Evolutionary conservation across 2,329 filamentous ascomycete species (phyloP), one percentile per base, ranked within the genome.

Genomic region (Phyllachora maydis): DNA sequence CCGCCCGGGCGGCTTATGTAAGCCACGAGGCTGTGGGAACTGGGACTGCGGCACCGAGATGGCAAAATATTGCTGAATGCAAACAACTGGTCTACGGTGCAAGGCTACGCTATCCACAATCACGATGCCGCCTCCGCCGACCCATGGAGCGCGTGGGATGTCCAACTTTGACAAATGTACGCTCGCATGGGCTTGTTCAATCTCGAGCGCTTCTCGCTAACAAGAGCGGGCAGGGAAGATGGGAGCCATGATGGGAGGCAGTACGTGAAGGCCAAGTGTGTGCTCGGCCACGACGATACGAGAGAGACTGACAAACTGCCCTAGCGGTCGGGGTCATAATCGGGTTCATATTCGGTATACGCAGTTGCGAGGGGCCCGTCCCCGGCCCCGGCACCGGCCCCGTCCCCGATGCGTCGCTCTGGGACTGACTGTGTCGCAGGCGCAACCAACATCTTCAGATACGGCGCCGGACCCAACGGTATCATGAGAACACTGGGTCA

Each of bases 301-400:
- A 14, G 27, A 19, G n/a, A 13, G 22, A 26, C 50, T 56, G 36
- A 55, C 32, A 11, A 26, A 17, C 9, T 30, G 24, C 12, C 29
- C 9, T 39, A 95, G 88, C 82, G 50, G 88, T 98, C 31, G 88
- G 88, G 31, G 60, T 78, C 24, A 92, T 92, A 45, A 93, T 98
- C 52, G 88, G 88, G 33, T 95, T 98, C 57, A 90, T 98, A 40
- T 92, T 88, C 39, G 88, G 85, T n/a, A n/a, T n/a, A n/a, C n/a
- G n/a, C n/a, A n/a, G n/a, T n/a, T 20, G 20, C 16, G 16, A 17
- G 9, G 6, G 16, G 16, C 16, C 16, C 16, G 6, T 9, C 16
- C 9, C 16, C 16, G 9, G 9, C 16, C 16, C 6, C 6, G 16
- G 6, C 16, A 9, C 6, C 16, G 16, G 9, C 16, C 16, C 6